Evolutionary conservation across 176 grass and related monocot species (phyloP), one percentile per base, ranked within the genome.

Genomic region (Aegilops speltoides): DNA sequence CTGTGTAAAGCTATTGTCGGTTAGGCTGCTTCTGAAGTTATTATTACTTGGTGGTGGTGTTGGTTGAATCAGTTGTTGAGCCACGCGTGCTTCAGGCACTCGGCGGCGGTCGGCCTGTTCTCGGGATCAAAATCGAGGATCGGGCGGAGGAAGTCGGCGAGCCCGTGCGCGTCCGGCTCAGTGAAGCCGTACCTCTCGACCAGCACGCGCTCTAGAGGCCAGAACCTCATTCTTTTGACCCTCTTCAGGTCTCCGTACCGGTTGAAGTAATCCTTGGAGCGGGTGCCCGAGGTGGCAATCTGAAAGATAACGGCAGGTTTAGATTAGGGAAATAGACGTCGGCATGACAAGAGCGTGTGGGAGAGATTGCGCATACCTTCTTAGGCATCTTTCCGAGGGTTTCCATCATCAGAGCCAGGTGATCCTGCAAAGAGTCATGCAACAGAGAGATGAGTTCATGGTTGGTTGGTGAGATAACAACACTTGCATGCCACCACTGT

Each of bases 401-500:
- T 85, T 98, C 96, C 93, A 98, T 98, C 93, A 94, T 98, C 66
- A 88, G 68, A 81, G 93, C 93, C 76, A 98, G 91, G 70, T 98
- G 96, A 89, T 98, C 96, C 96, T 98, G 57, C 38, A 79, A 82
- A 59, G 20, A 54, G 80, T 43, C 22, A 67, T 74, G 8, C 23
- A 66, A 86, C 25, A 68, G 17, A 76, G 7, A 7, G 14, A 34
- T 80, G 20, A 81, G 56, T n/a, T 50, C 10, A 45, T 68, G 15
- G 36, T 75, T 50, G 68, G 78, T 70, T 40, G 34, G 72, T 5
- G 57, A 83, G 57, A 83, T 78, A 78, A 56, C 57, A 82, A 56
- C 57, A 69, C 56, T 62, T 45, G 8, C 10, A 87, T 14, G 10
- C 5, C 19, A 62, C 9, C 13, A 37, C 11, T 68, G 4, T 29